Conservation (phyloP, 1,139 yeast genomes). For the Suhomyces panamericanus region DNA sequence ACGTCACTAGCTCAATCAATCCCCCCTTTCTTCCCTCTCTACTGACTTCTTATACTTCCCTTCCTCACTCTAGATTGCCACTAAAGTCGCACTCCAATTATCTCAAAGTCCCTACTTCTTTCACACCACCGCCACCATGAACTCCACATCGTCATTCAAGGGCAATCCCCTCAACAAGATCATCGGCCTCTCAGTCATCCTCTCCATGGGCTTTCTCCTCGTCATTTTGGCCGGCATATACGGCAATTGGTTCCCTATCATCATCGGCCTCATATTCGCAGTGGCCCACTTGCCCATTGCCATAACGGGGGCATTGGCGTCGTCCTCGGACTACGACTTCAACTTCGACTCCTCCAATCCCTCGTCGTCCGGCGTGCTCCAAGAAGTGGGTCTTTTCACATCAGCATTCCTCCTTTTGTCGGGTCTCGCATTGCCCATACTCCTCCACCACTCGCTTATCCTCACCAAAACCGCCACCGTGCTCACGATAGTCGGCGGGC, state of each 20-base stretch:
- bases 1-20: no score
- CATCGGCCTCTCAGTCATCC: conserved; percentile 68
- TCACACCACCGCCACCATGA: conserved; percentile 22
- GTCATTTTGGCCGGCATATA: conserved; percentile 75
- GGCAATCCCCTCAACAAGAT: conserved; percentile 69
- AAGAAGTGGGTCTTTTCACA: conserved; percentile 66
- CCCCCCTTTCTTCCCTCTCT: no score
- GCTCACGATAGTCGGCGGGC: conserved; percentile 70
- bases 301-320: conserved; percentile 34
- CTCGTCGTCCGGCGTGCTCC: conserved; percentile 30
- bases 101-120: not conserved
- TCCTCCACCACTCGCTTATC: conserved; percentile 63
- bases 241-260: conserved; percentile 77
- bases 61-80: not conserved
- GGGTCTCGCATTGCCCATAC: conserved; percentile 67
- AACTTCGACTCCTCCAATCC: conserved; percentile 43
- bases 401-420: conserved; percentile 67
- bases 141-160: conserved; percentile 28
- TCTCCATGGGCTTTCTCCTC: conserved; percentile 76
- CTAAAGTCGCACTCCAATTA: not conserved
- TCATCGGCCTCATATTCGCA: conserved; percentile 53
- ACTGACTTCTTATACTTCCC: no score
- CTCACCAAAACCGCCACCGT: conserved; percentile 59
- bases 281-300: conserved; percentile 72
- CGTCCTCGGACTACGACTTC: conserved; percentile 45